Conservation (phyloP, 2,329 filamentous ascomycete genomes). For the Harringtonia lauricola region DNA sequence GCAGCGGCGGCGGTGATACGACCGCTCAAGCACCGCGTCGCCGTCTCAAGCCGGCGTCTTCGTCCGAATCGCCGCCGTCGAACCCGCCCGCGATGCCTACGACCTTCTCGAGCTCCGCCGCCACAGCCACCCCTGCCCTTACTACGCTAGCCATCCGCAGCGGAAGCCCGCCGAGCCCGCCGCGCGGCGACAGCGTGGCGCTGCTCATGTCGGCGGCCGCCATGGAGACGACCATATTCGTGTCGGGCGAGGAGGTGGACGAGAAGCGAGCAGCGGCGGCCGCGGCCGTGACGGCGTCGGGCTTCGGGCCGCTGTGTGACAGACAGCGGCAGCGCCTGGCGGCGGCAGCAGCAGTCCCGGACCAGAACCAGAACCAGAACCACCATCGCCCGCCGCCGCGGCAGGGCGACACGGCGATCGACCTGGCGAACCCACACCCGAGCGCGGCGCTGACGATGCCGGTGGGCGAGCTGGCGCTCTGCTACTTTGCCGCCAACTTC, state of each 20-base stretch:
- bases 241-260: background rate
- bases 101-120: too few species aligned
- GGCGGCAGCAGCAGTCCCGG: too few species aligned
- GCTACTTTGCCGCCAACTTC: constrained; percentile 51
- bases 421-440: background rate
- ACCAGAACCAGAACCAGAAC: background rate
- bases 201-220: background rate
- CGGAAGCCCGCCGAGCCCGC: background rate
- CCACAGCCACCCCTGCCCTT: too few species aligned
- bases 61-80: background rate
- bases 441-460: constrained; percentile 29
- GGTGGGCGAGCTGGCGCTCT: constrained; percentile 42
- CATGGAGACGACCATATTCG: background rate
- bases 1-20: background rate
- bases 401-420: background rate
- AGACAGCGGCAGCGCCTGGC: background rate
- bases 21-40: background rate
- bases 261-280: background rate
- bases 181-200: background rate
- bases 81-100: background rate
- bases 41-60: background rate
- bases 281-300: background rate
- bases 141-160: too few species aligned
- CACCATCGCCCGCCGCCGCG: too few species aligned
- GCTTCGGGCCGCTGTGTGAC: background rate